Evolutionary conservation across 164 flowering plant species (phyloP), one percentile per base, ranked within the genome.

Genomic region (Cinnamomum chago): DNA sequence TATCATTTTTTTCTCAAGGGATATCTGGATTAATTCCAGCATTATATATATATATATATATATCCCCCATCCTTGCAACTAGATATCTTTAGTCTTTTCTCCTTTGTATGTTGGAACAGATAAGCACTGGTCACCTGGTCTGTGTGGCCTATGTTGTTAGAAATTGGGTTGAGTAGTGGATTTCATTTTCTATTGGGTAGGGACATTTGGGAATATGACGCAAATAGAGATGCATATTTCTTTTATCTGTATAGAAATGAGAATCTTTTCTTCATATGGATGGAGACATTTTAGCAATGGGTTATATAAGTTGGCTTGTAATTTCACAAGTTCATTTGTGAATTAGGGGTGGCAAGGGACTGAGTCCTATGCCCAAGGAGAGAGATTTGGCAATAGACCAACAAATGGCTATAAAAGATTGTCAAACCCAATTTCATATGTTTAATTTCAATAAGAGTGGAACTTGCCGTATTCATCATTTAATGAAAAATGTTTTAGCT

Each of bases 1-100:
- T 72, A 64, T 72, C 69, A 62, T 72, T 72, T 60, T 72, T 64
- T 40, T 72, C 64, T 62, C 66, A 72, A 62, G 22, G 51, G 2
- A 72, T 40, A 11, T 62, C 50, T 28, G 50, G 68, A 62, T n/a
- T n/a, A n/a, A n/a, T 72, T 60, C 67, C 28, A 62, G 11, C 20
- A 10, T 30, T 25, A 3, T 23, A 24, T 2, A 72, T 30, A 20
- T 62, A 35, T 27, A 24, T 47, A 60, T 62, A 33, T 67, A 30
- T 28, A 0, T 66, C 2, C 5, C 67, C 15, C 40, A 25, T 67
- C n/a, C 22, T 67, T 50, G 13, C 50, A 28, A 4, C 69, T 67
- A 30, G 23, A 30, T 67, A 2, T 28, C 3, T 35, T 28, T 33
- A 67, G 69, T 30, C 40, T 67, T 67, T 67, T 67, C 47, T 67